A percentile compares a stretch with the other conserved stretches of the same genome.
These are phyloP conservation scores for Periconia digitata DNA, from an alignment of 2,329 filamentous ascomycete genomes.

Conservation along the genomic window DNA sequence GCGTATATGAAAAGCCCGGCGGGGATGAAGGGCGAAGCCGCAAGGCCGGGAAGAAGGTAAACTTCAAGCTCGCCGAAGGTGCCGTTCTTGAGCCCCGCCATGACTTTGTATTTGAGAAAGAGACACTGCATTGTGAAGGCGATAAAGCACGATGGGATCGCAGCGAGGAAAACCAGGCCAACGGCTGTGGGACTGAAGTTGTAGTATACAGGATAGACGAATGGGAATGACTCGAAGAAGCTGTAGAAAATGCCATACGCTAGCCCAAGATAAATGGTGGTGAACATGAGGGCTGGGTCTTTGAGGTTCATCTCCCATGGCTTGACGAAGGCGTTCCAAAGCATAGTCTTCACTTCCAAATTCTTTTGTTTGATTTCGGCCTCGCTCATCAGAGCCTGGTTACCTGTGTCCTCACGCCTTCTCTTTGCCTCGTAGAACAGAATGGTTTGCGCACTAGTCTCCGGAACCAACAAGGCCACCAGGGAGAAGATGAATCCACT, in stretches of 20 bases:
- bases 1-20: slow-evolving; percentile 64
- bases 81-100: slow-evolving; percentile 60
- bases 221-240: slow-evolving; percentile 65
- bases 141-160: slow-evolving; percentile 69
- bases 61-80: slow-evolving; percentile 70
- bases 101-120: slow-evolving; percentile 78
- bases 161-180: slow-evolving; percentile 80
- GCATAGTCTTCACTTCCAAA: slow-evolving; percentile 37
- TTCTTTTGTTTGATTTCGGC: slow-evolving; percentile 68
- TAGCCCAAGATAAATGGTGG: slow-evolving; percentile 81
- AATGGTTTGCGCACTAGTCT: slow-evolving; percentile 74
- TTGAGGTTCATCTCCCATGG: slow-evolving; percentile 82
- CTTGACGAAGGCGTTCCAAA: slow-evolving; percentile 61
- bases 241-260: slow-evolving; percentile 73
- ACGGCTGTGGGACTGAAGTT: slow-evolving; percentile 71
- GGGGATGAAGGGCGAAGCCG: slow-evolving; percentile 57
- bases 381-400: slow-evolving; percentile 70
- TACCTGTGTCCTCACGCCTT: slow-evolving; percentile 67
- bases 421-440: slow-evolving; percentile 65
- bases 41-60: slow-evolving; percentile 71
- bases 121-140: slow-evolving; percentile 66
- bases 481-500: slow-evolving; percentile 69
- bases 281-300: slow-evolving; percentile 80
- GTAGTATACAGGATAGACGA: slow-evolving; percentile 75
- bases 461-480: slow-evolving; percentile 79